Evolutionary conservation across 192 early-diverging fungal genomes (phyloP).

Genomic region (Coemansia sp.): DNA sequence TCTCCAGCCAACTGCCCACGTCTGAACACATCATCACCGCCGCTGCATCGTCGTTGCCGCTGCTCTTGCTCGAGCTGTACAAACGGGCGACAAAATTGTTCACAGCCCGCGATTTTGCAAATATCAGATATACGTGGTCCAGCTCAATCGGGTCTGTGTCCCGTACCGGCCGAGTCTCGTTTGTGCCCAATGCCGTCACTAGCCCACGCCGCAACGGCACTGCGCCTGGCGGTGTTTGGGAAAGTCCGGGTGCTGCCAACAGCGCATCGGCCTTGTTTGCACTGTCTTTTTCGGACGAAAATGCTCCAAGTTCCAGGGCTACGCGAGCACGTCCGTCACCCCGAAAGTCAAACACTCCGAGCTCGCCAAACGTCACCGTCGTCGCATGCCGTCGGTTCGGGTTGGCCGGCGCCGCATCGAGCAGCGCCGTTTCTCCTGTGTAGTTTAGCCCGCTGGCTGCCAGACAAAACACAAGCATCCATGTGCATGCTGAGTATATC

Average conservation of each 20-base stretch:
- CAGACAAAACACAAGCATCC: too few species aligned
- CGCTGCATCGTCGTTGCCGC: slow-evolving; percentile 11
- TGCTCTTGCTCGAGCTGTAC: slow-evolving; percentile 13
- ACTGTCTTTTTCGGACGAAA: slow-evolving; percentile 45
- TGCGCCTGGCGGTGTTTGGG: background rate
- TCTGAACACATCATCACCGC: slow-evolving; percentile 30
- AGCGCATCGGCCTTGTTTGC: slow-evolving; percentile 2
- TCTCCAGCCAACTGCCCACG: slow-evolving; percentile 43
- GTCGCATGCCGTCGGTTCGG: slow-evolving; percentile 35
- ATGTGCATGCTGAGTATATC: too few species aligned
- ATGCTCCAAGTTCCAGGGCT: slow-evolving; percentile 39
- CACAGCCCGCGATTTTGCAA: slow-evolving; percentile 37
- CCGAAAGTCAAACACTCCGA: slow-evolving; percentile 48
- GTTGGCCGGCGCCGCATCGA: slow-evolving; percentile 37
- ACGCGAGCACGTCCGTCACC: slow-evolving; percentile 48
- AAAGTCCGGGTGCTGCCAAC: background rate
- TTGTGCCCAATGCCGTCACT: slow-evolving; percentile 8
- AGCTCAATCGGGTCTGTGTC: slow-evolving; percentile 34
- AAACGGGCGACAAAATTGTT: slow-evolving; percentile 50
- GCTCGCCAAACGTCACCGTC: slow-evolving; percentile 45
- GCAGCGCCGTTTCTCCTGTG: slow-evolving; percentile 45
- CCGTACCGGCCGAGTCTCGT: slow-evolving; percentile 23
- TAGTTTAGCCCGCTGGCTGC: slow-evolving; percentile 24
- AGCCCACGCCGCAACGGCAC: slow-evolving; percentile 1
- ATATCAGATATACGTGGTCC: slow-evolving; percentile 52